Percentiles rank a stretch among this genome's conserved stretches.
These are phyloP conservation scores for Kwoniella mangroviensis DNA, from an alignment of 768 basidiomycete genomes.

Conservation along the genomic window DNA sequence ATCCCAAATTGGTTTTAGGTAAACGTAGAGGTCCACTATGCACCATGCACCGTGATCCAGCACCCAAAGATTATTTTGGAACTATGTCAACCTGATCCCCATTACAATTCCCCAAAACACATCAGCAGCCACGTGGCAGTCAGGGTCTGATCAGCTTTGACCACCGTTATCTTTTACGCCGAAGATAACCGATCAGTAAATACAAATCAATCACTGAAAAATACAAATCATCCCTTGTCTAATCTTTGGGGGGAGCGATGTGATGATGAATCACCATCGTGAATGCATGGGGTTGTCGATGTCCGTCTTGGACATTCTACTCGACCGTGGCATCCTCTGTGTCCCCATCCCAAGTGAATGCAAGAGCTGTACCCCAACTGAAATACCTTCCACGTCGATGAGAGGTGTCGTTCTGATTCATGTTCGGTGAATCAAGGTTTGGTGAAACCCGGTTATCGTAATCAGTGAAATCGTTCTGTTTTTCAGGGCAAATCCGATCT, in stretches of 20 bases:
- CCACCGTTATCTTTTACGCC: slow-evolving; percentile 13
- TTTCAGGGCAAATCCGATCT: background rate
- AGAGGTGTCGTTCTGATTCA: background rate
- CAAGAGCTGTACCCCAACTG: background rate
- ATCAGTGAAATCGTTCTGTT: background rate
- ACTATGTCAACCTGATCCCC: slow-evolving; percentile 2
- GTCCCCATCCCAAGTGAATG: background rate
- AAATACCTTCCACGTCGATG: background rate
- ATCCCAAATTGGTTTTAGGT: background rate
- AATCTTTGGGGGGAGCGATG: slow-evolving; percentile 3
- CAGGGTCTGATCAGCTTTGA: slow-evolving; percentile 9
- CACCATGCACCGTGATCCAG: too few species aligned
- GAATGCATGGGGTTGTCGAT: background rate
- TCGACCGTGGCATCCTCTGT: background rate
- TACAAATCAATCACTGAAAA: slow-evolving; percentile 2
- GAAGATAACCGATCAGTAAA: slow-evolving; percentile 24
- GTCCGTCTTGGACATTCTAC: background rate
- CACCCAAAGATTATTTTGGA: background rate
- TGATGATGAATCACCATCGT: background rate
- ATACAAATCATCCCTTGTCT: slow-evolving; percentile 1
- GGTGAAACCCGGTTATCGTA: slow-evolving; percentile 8
- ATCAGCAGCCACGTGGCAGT: slow-evolving; percentile 3
- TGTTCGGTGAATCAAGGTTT: slow-evolving; percentile 3
- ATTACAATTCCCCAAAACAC: slow-evolving; percentile 21
- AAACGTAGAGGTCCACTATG: too few species aligned